phyloP scores from a whole-genome alignment of 305 asterid species.

The Rubia peregrina region DNA sequence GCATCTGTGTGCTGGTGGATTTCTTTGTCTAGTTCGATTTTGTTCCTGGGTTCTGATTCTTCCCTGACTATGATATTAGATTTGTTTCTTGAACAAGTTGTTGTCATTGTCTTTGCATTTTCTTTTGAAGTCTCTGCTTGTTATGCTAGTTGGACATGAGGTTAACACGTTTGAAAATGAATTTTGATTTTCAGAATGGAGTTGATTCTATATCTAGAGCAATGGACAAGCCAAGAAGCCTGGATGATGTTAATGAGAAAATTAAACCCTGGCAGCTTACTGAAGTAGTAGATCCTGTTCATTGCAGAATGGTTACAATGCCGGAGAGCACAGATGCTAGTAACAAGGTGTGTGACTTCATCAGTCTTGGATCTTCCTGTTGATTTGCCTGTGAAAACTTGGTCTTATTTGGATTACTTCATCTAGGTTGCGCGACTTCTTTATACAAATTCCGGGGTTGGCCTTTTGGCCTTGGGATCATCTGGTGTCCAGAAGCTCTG shows the following conservation, averaged over 20 bases:
- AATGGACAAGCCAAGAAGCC: conserved; percentile 75
- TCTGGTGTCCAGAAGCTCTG: conserved; percentile 31
- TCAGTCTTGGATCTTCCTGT: conserved; percentile 1
- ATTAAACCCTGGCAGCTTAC: conserved; percentile 78
- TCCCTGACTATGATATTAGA: not conserved
- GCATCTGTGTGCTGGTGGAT: not conserved
- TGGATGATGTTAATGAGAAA: conserved; percentile 75
- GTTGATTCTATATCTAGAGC: conserved; percentile 73
- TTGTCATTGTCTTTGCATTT: not conserved
- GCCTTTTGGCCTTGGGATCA: conserved; percentile 28
- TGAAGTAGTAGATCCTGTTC: conserved; percentile 78
- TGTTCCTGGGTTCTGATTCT: not conserved
- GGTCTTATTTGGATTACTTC: conserved; percentile 4
- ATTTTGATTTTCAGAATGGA: conserved; percentile 59
- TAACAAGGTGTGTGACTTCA: conserved; percentile 50
- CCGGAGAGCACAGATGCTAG: conserved; percentile 75
- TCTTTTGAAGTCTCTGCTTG: not conserved
- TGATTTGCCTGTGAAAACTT: conserved; percentile 3
- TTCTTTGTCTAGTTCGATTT: not conserved
- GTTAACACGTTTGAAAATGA: not conserved
- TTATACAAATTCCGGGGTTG: conserved; percentile 35
- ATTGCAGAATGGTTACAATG: conserved; percentile 85
- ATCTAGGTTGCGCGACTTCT: conserved; percentile 71
- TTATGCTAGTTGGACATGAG: not conserved
- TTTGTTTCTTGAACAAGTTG: not conserved